A percentile compares a stretch with the other conserved stretches of the same genome.
These are phyloP conservation scores for Penicillium herquei DNA, from an alignment of 495 filamentous ascomycete species.

Conservation along the genomic window DNA sequence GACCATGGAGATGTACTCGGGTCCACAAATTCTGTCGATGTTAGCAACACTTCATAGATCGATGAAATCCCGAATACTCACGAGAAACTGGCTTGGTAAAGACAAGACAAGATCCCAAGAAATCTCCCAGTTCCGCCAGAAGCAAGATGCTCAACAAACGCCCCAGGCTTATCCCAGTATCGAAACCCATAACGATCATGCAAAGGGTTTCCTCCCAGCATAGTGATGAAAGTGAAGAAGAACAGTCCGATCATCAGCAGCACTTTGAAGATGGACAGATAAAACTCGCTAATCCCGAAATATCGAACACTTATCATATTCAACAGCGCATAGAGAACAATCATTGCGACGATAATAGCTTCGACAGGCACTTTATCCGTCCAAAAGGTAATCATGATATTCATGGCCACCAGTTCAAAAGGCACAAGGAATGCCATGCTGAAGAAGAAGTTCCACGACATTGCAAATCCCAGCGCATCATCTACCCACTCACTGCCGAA, in stretches of 20 bases:
- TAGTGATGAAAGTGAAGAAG: constrained; percentile 43
- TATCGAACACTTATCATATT: constrained; percentile 53
- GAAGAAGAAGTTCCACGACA: constrained; percentile 63
- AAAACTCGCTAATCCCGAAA: constrained; percentile 69
- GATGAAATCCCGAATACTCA: neutral
- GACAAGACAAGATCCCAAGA: constrained; percentile 62
- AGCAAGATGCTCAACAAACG: constrained; percentile 49
- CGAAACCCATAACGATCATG: constrained; percentile 71
- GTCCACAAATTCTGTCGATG: constrained; percentile 39
- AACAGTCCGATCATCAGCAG: constrained; percentile 62
- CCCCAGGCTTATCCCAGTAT: constrained; percentile 32
- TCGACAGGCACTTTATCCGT: constrained; percentile 59
- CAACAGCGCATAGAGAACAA: constrained; percentile 35
- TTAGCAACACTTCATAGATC: neutral
- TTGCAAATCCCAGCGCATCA: constrained; percentile 51
- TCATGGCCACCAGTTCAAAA: constrained; percentile 70
- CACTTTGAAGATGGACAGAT: constrained; percentile 66
- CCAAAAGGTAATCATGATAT: constrained; percentile 69
- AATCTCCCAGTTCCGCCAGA: constrained; percentile 64
- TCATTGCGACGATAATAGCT: constrained; percentile 46
- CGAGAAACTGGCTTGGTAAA: constrained; percentile 2
- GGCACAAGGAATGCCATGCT: constrained; percentile 63
- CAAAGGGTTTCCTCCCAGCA: constrained; percentile 71
- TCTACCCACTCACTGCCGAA: constrained; percentile 50
- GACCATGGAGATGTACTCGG: constrained; percentile 77